Percentiles rank a stretch among this genome's conserved stretches.
These are phyloP conservation scores for Agaricus blazei DNA, from an alignment of 768 basidiomycete genomes.

Conservation along the genomic window DNA sequence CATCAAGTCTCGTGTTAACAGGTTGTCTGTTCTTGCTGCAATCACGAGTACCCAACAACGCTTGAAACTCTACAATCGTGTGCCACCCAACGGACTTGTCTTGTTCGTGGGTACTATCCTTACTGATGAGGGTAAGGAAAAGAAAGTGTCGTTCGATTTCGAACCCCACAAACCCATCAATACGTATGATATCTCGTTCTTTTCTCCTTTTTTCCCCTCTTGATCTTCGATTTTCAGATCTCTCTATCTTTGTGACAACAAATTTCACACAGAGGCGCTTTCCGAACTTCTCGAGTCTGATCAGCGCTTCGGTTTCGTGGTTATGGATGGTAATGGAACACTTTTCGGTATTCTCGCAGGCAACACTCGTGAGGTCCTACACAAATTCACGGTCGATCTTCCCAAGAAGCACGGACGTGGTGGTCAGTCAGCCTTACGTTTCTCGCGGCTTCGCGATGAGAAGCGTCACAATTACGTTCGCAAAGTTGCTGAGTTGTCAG, in stretches of 20 bases:
- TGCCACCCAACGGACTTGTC: conserved; percentile 94
- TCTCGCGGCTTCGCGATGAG: conserved; percentile 98
- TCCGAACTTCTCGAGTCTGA: conserved; percentile 96
- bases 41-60: conserved; percentile 98
- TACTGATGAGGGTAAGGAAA: conserved; percentile 98
- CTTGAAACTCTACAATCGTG: conserved; percentile 93
- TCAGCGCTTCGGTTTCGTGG: conserved; percentile 97
- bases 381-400: conserved; percentile 98
- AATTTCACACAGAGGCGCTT: conserved; percentile 97
- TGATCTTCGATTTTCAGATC: conserved; percentile 45
- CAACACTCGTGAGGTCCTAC: conserved; percentile 94
- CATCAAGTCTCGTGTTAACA: conserved; percentile 98
- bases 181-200: conserved; percentile 54
- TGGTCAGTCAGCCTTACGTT: conserved; percentile 99
- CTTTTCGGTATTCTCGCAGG: conserved; percentile 95
- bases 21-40: conserved; percentile 94
- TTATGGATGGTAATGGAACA: conserved; percentile 98
- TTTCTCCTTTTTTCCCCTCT: background rate
- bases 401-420: conserved; percentile 99
- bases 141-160: conserved; percentile 98
- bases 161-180: conserved; percentile 99
- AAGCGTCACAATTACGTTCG: conserved; percentile 99
- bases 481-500: conserved; percentile 95
- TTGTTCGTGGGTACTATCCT: conserved; percentile 97
- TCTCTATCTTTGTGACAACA: conserved; percentile 98